phyloP scores from a whole-genome alignment of 768 basidiomycete species.

The Lepiota brunneoincarnata region DNA sequence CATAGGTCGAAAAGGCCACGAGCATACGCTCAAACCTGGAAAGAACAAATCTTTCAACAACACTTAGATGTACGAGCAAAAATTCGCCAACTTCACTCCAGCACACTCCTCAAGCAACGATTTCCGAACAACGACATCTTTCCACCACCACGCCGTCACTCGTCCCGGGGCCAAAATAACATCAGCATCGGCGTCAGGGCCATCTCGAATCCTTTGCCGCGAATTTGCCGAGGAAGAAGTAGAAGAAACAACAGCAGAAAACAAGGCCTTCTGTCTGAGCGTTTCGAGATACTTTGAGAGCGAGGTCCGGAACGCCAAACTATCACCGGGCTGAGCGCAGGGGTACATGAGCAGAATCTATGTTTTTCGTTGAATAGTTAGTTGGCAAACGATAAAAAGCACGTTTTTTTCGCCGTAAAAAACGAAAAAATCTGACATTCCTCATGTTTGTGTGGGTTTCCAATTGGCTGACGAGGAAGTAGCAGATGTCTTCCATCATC shows the following conservation, averaged over 20 bases:
- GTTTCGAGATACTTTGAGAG: constrained; percentile 49
- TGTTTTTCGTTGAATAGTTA: neutral
- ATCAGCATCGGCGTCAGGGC: constrained; percentile 12
- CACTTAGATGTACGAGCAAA: neutral
- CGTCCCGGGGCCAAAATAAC: no score
- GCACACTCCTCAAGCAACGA: constrained; percentile 54
- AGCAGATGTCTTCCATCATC: constrained; percentile 48
- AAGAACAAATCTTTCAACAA: neutral
- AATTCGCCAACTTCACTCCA: constrained; percentile 40
- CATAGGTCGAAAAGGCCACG: constrained; percentile 51
- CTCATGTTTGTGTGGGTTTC: constrained; percentile 27
- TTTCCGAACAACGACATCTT: constrained; percentile 51
- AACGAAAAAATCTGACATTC: constrained; percentile 26
- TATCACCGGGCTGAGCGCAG: constrained; percentile 50
- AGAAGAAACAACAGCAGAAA: constrained; percentile 15
- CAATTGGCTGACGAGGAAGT: constrained; percentile 46
- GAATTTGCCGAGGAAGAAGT: constrained; percentile 5
- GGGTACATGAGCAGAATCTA: constrained; percentile 51
- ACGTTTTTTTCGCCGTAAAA: neutral
- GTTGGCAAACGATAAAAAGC: neutral
- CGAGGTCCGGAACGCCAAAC: constrained; percentile 47
- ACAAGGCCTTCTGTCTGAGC: constrained; percentile 38
- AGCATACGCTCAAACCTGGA: constrained; percentile 50
- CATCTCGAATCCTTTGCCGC: constrained; percentile 16
- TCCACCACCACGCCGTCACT: constrained; percentile 48